Base-by-base conservation (phyloP, 176 grass and related monocot genomes). In the Oryza punctata region DNA sequence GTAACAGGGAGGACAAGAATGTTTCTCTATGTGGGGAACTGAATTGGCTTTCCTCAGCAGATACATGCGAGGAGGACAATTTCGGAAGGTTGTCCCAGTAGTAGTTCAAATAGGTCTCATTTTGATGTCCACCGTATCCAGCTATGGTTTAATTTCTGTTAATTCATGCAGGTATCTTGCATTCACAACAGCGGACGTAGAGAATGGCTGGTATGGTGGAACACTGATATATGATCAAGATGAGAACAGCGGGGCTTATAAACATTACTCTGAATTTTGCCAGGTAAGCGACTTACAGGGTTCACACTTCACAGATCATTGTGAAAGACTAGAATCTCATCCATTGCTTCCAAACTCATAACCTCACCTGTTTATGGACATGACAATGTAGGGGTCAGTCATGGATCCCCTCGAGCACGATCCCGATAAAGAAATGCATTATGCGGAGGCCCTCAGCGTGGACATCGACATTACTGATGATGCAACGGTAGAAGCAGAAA, bases 371-470 rank as follows among this genome's bases (percentile, higher is more conserved):
- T 78, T 75, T 43, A 13, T 85, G 44, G 23, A 7, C 74, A 35
- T 63, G 50, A 2, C 32, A 72, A 83, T 80, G 59, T 30, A 98
- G 96, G 96, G 96, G 15, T 61, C 96, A 8, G 87, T 91, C 37
- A 93, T 89, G 87, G 96, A 99, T 89, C 89, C 94, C 79, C 96
- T 99, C 1, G 87, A 93, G 83, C 87, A 84, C 7, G 93, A 99
- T 25, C 73, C 76, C 0, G 89, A 94, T 85, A 90, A 91, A 86
- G 89, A 96, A 73, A 69, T 28, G 13, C 86, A 93, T 23, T 96
- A 99, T 1, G 83, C 67, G 0, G 91, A 99, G 61, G 87, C 87
- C 29, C 87, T 96, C 30, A 77, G 79, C 28, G 57, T 89, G 57
- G 83, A 77, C 27, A 87, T 90, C 1, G 91, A 81, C 11, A 69